Conservation (phyloP, 2,329 filamentous ascomycete genomes). For the Venturia carpophila region DNA sequence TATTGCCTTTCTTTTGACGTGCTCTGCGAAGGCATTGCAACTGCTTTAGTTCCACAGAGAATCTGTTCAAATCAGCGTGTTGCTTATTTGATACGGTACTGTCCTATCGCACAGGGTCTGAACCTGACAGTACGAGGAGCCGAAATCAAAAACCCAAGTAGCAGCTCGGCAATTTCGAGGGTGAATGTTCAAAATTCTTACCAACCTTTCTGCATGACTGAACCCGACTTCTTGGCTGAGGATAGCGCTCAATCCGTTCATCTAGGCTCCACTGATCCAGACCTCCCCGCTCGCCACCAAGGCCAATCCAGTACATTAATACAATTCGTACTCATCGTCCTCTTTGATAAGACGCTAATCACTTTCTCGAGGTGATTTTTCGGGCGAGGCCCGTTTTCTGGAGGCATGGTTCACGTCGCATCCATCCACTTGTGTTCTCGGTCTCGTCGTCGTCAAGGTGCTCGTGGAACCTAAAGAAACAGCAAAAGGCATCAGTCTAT, state of each 20-base stretch:
- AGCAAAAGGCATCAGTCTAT: conserved; percentile 13
- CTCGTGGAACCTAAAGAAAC: conserved; percentile 11
- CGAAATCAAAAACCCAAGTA: too few species aligned
- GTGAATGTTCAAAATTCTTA: not conserved
- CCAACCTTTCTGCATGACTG: too few species aligned
- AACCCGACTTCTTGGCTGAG: not conserved
- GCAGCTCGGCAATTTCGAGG: not conserved
- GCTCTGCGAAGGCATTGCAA: too few species aligned
- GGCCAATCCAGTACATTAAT: not conserved
- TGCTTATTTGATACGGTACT: too few species aligned
- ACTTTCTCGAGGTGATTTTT: not conserved
- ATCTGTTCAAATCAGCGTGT: too few species aligned
- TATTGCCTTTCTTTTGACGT: too few species aligned
- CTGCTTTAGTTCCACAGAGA: too few species aligned
- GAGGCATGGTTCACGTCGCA: not conserved
- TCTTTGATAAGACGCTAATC: not conserved
- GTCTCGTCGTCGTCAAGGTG: conserved; percentile 6
- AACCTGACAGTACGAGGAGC: too few species aligned
- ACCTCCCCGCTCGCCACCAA: not conserved
- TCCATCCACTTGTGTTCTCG: not conserved
- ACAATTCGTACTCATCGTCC: not conserved
- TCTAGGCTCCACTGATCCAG: not conserved
- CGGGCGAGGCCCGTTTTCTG: not conserved
- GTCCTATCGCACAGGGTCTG: too few species aligned
- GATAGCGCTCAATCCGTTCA: not conserved